Percentiles rank a stretch among this genome's conserved stretches.
These are phyloP conservation scores for Lojkania enalia DNA, from an alignment of 2,329 filamentous ascomycete species.

Conservation along the genomic window DNA sequence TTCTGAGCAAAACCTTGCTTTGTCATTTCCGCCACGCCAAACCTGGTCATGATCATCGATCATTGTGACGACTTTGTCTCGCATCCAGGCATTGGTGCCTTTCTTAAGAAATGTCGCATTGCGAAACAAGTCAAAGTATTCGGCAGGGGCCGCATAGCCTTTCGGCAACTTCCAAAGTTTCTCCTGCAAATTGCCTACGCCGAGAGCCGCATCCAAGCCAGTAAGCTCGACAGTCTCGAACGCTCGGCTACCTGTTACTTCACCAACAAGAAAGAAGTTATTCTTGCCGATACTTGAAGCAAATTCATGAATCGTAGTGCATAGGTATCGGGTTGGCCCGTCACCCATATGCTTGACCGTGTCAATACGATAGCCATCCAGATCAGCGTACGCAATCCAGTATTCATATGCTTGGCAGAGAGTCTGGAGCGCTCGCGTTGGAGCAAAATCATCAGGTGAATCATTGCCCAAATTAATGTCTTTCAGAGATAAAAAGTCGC, in stretches of 20 bases:
- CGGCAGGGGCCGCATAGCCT: conserved; percentile 12
- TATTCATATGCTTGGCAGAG: conserved; percentile 26
- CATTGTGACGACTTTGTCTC: conserved; percentile 29
- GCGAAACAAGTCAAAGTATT: conserved; percentile 26
- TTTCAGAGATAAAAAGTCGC: conserved; percentile 25
- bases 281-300: conserved; percentile 18
- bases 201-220: conserved; percentile 26
- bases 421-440: conserved; percentile 17
- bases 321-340: conserved; percentile 24
- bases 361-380: conserved; percentile 26
- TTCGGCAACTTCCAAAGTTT: conserved; percentile 23
- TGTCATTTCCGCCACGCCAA: conserved; percentile 8
- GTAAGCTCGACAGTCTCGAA: conserved; percentile 24
- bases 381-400: conserved; percentile 27
- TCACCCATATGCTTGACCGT: conserved; percentile 29
- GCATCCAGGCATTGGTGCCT: conserved; percentile 20
- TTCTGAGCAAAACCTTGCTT: conserved; percentile 24
- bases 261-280: conserved; percentile 26
- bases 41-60: conserved; percentile 15
- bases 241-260: conserved; percentile 19
- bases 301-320: conserved; percentile 24
- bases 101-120: conserved; percentile 19
- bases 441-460: conserved; percentile 14
- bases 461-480: conserved; percentile 20
- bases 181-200: conserved; percentile 23